These are phyloP conservation scores for Flaveria brownii DNA, from an alignment of 129 eudicot species.

Conservation along the genomic window DNA sequence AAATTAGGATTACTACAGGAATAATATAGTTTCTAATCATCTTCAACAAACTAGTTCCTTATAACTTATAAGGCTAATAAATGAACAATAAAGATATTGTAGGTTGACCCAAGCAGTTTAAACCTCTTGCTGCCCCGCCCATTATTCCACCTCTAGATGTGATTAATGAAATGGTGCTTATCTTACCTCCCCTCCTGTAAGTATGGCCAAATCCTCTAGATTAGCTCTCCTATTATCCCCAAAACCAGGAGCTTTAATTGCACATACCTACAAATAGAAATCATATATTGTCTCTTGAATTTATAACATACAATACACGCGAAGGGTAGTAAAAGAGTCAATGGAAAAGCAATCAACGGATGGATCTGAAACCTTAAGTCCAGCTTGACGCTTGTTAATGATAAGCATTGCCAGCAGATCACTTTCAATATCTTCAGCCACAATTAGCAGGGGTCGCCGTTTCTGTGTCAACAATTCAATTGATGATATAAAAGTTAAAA, in stretches of 20 bases:
- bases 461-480: constrained; percentile 39
- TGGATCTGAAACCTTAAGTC: constrained; percentile 55
- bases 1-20: not conserved
- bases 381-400: constrained; percentile 85
- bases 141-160: not conserved
- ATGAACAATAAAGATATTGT: not conserved
- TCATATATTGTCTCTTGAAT: not conserved
- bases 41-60: not conserved
- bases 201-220: constrained; percentile 89
- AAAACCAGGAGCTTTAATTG: constrained; percentile 98
- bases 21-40: not conserved
- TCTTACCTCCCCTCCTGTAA: constrained; percentile 96
- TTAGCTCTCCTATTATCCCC: constrained; percentile 94
- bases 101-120: not conserved
- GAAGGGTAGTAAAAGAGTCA: not conserved
- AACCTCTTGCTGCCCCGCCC: not conserved
- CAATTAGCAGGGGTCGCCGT: constrained; percentile 70
- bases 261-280: constrained; percentile 69
- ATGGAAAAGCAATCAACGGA: not conserved
- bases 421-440: constrained; percentile 94
- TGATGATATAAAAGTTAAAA: constrained; percentile 4
- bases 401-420: constrained; percentile 79
- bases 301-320: not conserved
- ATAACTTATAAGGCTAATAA: not conserved
- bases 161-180: constrained; percentile 16